Evolutionary conservation across 2,329 filamentous ascomycete species (phyloP).

Genomic region (Teratosphaeria destructans): DNA sequence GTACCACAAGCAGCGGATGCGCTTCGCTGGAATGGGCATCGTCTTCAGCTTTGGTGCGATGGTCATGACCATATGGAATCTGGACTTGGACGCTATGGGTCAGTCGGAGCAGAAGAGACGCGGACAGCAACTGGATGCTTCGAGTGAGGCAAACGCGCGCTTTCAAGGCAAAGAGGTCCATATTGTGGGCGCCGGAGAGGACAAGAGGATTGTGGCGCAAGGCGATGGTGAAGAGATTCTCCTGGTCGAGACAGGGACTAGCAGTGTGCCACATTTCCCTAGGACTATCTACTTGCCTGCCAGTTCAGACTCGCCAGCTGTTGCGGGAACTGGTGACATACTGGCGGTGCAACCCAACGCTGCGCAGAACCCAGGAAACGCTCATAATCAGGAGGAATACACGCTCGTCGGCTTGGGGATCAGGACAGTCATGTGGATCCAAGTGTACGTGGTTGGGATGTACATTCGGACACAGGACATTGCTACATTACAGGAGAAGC

Average conservation of each 20-base stretch:
- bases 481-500: conserved; percentile 62
- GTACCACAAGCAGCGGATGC: conserved; percentile 24
- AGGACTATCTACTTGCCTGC: conserved; percentile 55
- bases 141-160: conserved; percentile 23
- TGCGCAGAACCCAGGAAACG: conserved; percentile 22
- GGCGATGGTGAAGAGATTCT: conserved; percentile 50
- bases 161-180: conserved; percentile 48
- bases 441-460: conserved; percentile 90
- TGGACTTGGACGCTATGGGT: conserved; percentile 25
- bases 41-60: conserved; percentile 22
- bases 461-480: conserved; percentile 83
- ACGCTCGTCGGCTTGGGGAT: conserved; percentile 81
- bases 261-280: conserved; percentile 69
- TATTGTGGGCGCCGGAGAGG: conserved; percentile 53
- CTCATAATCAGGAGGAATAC: conserved; percentile 54
- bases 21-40: conserved; percentile 27
- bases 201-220: conserved; percentile 36
- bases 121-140: conserved; percentile 24
- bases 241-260: conserved; percentile 71
- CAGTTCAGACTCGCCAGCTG: conserved; percentile 21
- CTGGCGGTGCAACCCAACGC: conserved; percentile 15
- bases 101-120: conserved; percentile 12
- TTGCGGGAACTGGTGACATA: conserved; percentile 4
- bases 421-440: conserved; percentile 78
- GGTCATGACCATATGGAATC: conserved; percentile 20